Base-by-base conservation (phyloP, 441 rosid species). In the Aleurites moluccanus region DNA sequence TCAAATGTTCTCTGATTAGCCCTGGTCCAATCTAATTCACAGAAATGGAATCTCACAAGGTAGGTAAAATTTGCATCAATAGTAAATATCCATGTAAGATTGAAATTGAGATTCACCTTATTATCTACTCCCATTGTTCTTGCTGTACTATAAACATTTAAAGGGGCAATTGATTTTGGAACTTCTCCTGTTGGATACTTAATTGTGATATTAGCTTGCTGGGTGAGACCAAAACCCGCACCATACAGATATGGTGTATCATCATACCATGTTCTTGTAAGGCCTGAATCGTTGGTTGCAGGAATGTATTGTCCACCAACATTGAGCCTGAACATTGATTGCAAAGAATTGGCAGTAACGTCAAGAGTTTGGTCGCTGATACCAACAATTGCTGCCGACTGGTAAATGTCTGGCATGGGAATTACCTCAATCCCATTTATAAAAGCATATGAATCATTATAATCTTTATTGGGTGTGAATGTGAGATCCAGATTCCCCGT, bases 401-500 rank as follows among this genome's bases (percentile, higher is more conserved):
- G 80, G 71, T 83, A 88, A 57, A 90, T 57, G 14, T 85, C 88
- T 0, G 93, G 93, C 83, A 85, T 84, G 10, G 83, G 80, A 68
- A 90, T 75, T 57, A 92, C 56, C 78, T 89, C 97, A 40, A 92
- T 89, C 10, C 95, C 97, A 27, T 90, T 92, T 16, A 92, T 60
- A 56, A 89, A 92, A 45, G 87, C 95, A 40, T 81, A 92, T 66
- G 97, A 81, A 0, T 83, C 86, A 9, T 59, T 56, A 21, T 81
- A 79, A 44, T 83, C 71, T 18, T 77, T 53, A 0, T 90, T 84
- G 0, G 93, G 96, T 2, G 82, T 80, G 73, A 90, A 85, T 2
- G 81, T 87, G 30, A 90, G 66, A 67, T 73, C 84, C n/a, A 92
- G 79, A 64, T 56, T 73, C 45, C 91, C 90, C 2, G 83, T 76